Evolutionary conservation across 2,329 filamentous ascomycete species (phyloP), one percentile per base, ranked within the genome.

Genomic region (Blumeriella jaapii): DNA sequence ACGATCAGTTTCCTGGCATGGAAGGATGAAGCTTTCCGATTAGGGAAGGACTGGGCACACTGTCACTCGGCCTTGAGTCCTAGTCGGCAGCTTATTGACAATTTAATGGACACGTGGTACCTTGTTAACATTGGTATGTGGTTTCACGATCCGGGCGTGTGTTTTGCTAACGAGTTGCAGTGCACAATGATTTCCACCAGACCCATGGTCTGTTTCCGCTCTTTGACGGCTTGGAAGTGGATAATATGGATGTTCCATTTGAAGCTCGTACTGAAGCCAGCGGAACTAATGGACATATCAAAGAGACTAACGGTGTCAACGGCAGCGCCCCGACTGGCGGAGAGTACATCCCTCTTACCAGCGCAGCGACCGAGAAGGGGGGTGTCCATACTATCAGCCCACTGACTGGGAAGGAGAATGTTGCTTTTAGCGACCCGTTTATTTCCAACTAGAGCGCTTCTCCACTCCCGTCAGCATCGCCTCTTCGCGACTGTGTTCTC

Each of bases 181-280:
- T 98, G 17, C 86, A 98, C 65, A 98, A 98, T 55, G 86, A 98
- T 58, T 98, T 98, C 76, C 85, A 93, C 58, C 70, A 85, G 50
- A 75, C 74, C 36, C 69, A 75, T 34, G 78, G 77, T 36, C 82
- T 98, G 48, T 96, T 94, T 57, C 72, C 82, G 29, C 67, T 96
- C 16, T 91, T 98, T 56, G 72, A 87, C 11, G 85, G 75, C 15
- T 68, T 98, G 3, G 58, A 71, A 41, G 74, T 83, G n/a, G 61
- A 73, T 29, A 71, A 77, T 42, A 61, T 86, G 31, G 71, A 82
- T 44, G 59, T 63, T 39, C 43, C 47, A 20, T 52, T 54, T 27
- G 47, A 55, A 23, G 38, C 34, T 5, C 14, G 17, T 17, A 19
- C 13, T n/a, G 22, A 24, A 24, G 33, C 31, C 13, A 48, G 44